Percentiles rank a stretch among this genome's conserved stretches.
These are phyloP conservation scores for Hyaloscypha bicolor DNA, from an alignment of 495 filamentous ascomycete species.

Conservation along the genomic window DNA sequence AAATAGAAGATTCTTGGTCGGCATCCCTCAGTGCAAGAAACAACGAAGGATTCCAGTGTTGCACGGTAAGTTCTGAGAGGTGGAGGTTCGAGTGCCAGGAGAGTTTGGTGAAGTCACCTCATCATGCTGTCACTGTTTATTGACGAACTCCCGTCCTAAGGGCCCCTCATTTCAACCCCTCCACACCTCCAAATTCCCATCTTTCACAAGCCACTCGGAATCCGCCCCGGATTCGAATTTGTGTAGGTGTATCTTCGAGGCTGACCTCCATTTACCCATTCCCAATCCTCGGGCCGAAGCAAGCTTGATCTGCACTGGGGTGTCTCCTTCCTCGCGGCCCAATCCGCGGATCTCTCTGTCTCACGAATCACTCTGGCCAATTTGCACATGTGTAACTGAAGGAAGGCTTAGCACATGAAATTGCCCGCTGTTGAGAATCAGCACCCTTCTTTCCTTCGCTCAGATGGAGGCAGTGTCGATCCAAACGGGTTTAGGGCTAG, in stretches of 20 bases:
- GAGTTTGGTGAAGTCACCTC: background rate
- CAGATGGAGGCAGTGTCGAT: background rate
- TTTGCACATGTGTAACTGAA: conserved; percentile 1
- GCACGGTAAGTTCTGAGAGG: background rate
- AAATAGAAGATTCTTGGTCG: conserved; percentile 6
- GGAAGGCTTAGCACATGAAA: conserved; percentile 4
- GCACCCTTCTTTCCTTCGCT: background rate
- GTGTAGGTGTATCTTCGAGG: background rate
- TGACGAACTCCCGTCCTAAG: background rate
- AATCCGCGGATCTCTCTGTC: background rate
- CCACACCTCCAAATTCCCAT: background rate
- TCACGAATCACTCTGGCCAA: conserved; percentile 1
- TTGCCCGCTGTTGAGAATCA: background rate
- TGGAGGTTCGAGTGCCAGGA: background rate
- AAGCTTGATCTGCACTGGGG: conserved; percentile 5
- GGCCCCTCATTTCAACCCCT: background rate
- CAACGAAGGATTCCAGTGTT: background rate
- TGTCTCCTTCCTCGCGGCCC: background rate
- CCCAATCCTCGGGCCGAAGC: conserved; percentile 8
- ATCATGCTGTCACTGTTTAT: background rate
- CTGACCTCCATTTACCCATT: conserved; percentile 15
- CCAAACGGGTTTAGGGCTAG: background rate
- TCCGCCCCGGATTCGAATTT: background rate
- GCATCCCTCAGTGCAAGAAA: background rate
- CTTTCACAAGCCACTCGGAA: background rate